Base-by-base conservation (phyloP, 805 yeast genomes). In the Jamesozyma piceae region DNA sequence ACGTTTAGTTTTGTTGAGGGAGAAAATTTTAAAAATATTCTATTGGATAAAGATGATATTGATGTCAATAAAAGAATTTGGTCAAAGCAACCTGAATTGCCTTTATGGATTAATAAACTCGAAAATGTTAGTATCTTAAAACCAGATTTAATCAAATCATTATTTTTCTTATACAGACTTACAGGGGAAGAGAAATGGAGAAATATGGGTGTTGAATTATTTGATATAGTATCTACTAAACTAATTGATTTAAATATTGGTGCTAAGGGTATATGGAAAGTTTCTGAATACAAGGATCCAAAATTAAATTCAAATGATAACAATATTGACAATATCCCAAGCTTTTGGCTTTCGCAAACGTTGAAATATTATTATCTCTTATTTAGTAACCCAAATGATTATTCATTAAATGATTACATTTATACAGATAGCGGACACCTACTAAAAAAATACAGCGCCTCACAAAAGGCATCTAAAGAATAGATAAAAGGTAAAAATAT, bases 361-460 rank as follows among this genome's bases (percentile, higher is more conserved):
- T 60, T 78, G 48, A 78, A 78, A 54, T 77, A 76, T 49, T 72
- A 70, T 38, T 75, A 71, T 49, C 54, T 76, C 42, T 53, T 75
- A 42, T 74, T 74, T 49, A 67, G 70, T 36, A 73, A 70, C 28
- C 67, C 64, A 8, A 57, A 67, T 13, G 53, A 62, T 8, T 62
- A 68, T 55, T 67, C 72, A 35, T 56, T 75, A 44, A 78, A 75
- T 49, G 75, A 77, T 31, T 75, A 68, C 57, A 74, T 79, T 0
- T 70, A 72, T 49, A 78, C 79, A 41, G 72, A 80, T 2, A 80
- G 78, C 47, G 85, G 83, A 0, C 86, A 79, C 56, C 76, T 82
- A 2, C 63, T 79, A 44, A 62, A 52, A 42, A 59, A 43, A 35
- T 41, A 37, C 19, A 27, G 11, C n/a, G 11, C 27, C 28, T 24